These are phyloP conservation scores for Phytopythium delawarense DNA, from an alignment of 352 stramenopile genomes.

Conservation along the genomic window DNA sequence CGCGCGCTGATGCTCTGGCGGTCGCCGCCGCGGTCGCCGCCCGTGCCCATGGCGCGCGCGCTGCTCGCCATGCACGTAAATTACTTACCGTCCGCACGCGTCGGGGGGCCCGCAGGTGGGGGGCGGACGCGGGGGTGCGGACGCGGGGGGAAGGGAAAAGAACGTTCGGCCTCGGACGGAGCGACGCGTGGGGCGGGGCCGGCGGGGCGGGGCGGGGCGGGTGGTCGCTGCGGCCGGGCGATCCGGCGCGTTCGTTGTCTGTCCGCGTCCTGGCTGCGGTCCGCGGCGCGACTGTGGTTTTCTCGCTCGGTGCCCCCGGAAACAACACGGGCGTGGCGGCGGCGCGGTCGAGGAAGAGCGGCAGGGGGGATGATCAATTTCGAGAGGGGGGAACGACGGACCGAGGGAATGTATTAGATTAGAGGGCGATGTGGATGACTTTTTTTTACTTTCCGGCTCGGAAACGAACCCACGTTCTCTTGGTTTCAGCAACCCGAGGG, in stretches of 20 bases:
- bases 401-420: too few relatives aligned
- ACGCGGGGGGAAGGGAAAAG: too few relatives aligned
- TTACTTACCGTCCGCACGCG: neutral
- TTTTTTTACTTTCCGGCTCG: too few relatives aligned
- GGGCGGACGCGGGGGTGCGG: neutral
- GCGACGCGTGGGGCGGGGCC: too few relatives aligned
- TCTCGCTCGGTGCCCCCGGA: neutral
- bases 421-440: too few relatives aligned
- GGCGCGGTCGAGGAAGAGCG: neutral
- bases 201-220: too few relatives aligned
- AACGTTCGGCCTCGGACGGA: too few relatives aligned
- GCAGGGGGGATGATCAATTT: too few relatives aligned
- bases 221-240: neutral
- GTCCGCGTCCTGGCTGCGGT: neutral
- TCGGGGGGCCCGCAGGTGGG: neutral
- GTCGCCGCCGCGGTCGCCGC: slow-evolving; percentile 19
- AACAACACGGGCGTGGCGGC: too few relatives aligned
- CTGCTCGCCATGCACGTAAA: neutral
- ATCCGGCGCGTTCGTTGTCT: neutral
- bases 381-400: too few relatives aligned
- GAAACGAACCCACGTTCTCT: too few relatives aligned
- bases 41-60: neutral
- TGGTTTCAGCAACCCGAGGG: too few relatives aligned
- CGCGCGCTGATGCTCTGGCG: slow-evolving; percentile 52
- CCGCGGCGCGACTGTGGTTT: neutral